Percentiles rank a stretch among this genome's conserved stretches.
Evolutionary conservation across 2,329 filamentous ascomycete genomes (phyloP).

Genomic region (Ophiognomonia clavigignenti-juglandacearum): DNA sequence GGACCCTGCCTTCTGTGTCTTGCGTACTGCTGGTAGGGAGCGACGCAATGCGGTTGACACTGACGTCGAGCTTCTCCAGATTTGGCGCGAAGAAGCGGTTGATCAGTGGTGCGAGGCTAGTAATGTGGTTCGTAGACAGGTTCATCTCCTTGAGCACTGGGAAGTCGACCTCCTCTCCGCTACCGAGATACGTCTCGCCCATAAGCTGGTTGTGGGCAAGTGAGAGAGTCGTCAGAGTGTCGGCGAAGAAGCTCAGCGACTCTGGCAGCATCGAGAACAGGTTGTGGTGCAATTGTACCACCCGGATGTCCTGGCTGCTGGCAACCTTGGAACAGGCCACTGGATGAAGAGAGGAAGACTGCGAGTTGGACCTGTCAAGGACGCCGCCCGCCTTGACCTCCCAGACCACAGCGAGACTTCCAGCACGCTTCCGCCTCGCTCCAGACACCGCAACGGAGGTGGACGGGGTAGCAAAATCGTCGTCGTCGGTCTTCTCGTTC

Average conservation of each 20-base stretch:
- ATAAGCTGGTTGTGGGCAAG: slow-evolving; percentile 70
- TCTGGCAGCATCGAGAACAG: slow-evolving; percentile 65
- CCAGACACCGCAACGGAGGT: slow-evolving; percentile 49
- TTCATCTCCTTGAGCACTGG: slow-evolving; percentile 74
- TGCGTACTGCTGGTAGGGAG: slow-evolving; percentile 46
- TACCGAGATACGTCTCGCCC: slow-evolving; percentile 56
- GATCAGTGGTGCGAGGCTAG: slow-evolving; percentile 61
- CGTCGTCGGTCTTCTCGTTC: slow-evolving; percentile 45
- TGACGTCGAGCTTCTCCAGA: slow-evolving; percentile 74
- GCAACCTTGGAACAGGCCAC: slow-evolving; percentile 53
- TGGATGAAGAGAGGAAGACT: slow-evolving; percentile 55
- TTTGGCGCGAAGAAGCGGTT: slow-evolving; percentile 65
- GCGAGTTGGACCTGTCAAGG: slow-evolving; percentile 65
- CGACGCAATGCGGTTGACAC: slow-evolving; percentile 71
- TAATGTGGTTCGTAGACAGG: slow-evolving; percentile 69
- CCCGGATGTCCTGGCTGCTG: slow-evolving; percentile 43
- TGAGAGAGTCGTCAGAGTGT: slow-evolving; percentile 66
- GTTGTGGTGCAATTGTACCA: slow-evolving; percentile 73
- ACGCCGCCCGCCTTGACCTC: slow-evolving; percentile 55
- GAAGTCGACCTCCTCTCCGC: slow-evolving; percentile 57
- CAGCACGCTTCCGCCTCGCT: slow-evolving; percentile 40
- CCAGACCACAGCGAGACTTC: slow-evolving; percentile 45
- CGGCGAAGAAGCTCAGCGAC: slow-evolving; percentile 65
- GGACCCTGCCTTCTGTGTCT: slow-evolving; percentile 17
- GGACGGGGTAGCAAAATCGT: slow-evolving; percentile 54